These are phyloP conservation scores for Entrophospora sp. DNA, from an alignment of 192 early-diverging fungal genomes.

Conservation along the genomic window DNA sequence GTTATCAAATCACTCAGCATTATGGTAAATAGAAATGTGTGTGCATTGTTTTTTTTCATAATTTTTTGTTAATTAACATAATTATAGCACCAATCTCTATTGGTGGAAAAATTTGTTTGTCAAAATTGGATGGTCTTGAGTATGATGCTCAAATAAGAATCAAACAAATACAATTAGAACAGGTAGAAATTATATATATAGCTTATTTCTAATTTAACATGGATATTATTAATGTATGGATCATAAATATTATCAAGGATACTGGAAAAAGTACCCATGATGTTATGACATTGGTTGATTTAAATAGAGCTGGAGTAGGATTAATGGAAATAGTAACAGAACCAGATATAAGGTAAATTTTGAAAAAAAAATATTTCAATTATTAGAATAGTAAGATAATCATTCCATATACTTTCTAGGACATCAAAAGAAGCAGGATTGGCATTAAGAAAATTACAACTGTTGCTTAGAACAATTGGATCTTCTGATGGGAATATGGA, in stretches of 20 bases:
- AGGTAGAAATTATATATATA: too few relatives aligned
- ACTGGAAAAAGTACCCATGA: slow-evolving; percentile 75
- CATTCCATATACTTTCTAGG: too few relatives aligned
- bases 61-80: too few relatives aligned
- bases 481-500: slow-evolving; percentile 76
- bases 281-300: slow-evolving; percentile 57
- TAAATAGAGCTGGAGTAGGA: slow-evolving; percentile 80
- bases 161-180: slow-evolving; percentile 82
- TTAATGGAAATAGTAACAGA: slow-evolving; percentile 87
- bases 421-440: slow-evolving; percentile 63
- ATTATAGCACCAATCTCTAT: slow-evolving; percentile 67
- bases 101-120: slow-evolving; percentile 54
- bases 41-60: background rate
- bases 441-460: slow-evolving; percentile 70
- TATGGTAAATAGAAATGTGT: slow-evolving; percentile 38
- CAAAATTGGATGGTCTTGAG: slow-evolving; percentile 46
- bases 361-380: too few relatives aligned
- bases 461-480: slow-evolving; percentile 56
- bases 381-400: too few relatives aligned
- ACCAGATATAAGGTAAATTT: slow-evolving; percentile 56
- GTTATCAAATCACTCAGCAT: slow-evolving; percentile 93
- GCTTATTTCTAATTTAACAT: too few relatives aligned
- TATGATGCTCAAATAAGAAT: slow-evolving; percentile 52
- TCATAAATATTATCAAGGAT: too few relatives aligned
- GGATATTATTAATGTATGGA: too few relatives aligned